Evolutionary conservation across 805 yeast species (phyloP), one percentile per base, ranked within the genome.

Genomic region (Saturnispora silvae): DNA sequence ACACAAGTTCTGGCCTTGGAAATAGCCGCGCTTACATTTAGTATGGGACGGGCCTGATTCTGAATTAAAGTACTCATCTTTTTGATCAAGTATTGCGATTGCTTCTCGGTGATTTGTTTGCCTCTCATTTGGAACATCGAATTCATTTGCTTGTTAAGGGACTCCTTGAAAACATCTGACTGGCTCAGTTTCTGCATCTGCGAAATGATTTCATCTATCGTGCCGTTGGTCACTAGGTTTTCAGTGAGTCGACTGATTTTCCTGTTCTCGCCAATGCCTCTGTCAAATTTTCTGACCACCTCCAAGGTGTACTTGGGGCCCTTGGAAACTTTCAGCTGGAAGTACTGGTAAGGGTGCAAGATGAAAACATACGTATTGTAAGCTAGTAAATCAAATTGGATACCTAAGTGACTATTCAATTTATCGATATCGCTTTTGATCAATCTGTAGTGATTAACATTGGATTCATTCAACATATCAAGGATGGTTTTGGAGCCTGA

Each of bases 401-500:
- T 26, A 2, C 46, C 28, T 29, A 49, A 45, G 6, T 42, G 43
- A 4, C 40, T 30, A 19, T 28, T 35, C 33, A 28, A 33, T 19
- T 26, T 38, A 35, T 28, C 8, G 11, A 36, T 25, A 15, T 18
- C n/a, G 17, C 4, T 30, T 25, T 24, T 36, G 7, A 29, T 8
- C 14, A 26, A 5, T 11, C 13, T 13, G 19, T 19, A 19, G n/a
- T 18, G n/a, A 5, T 26, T 22, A 6, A 17, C 13, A 5, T 20
- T 18, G 4, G 33, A 24, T 9, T n/a, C 44, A 34, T 24, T 35
- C 16, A 54, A 31, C 19, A 56, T 31, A 10, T 54, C 54, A 5
- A 52, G 44, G 22, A 47, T 49, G 1, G 57, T 57, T 33, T 53
- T 56, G 33, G 46, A 45, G 20, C 47, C 52, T n/a, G 48, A 48